Evolutionary conservation across 2,329 filamentous ascomycete species (phyloP), one percentile per base, ranked within the genome.

Genomic region (Calonectria hongkongensis): DNA sequence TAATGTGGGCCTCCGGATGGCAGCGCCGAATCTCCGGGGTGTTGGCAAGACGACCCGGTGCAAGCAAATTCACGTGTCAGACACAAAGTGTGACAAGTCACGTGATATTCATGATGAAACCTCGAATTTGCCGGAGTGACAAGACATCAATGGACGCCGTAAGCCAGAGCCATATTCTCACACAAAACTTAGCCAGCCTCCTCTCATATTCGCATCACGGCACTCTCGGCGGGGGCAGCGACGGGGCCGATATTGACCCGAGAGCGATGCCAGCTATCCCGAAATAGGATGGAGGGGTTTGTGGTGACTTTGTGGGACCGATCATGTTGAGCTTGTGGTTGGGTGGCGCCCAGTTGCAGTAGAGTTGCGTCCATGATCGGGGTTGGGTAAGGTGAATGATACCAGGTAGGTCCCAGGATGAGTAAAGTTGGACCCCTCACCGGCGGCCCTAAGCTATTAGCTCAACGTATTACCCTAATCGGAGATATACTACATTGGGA

Each of bases 1-100:
- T 64, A 47, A 36, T 67, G 75, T 79, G 78, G 78, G 72, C 60
- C 64, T 27, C 66, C 74, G 78, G 78, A 68, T 45, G 7, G 65
- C 68, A 71, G 71, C 76, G 74, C 76, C 76, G 72, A 79, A 75
- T 51, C 73, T 79, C 78, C 78, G 78, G 69, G 65, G 58, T 4
- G 65, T 69, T 70, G 66, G 64, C 68, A 48, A 41, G 66, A 21
- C 25, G 58, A 65, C 51, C 16, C 6, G 50, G 48, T 60, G 56
- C 39, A 33, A 50, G 56, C 39, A 33, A 50, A 56, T 67, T 79
- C 77, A 79, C 77, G 77, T 79, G 77, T 43, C 13, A 16, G 13
- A 15, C 25, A 27, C 7, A 18, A 25, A 39, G 7, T 12, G 33
- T 30, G 36, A 21, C 9, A 25, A 13, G n/a, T 27, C 48, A 65